phyloP scores from a whole-genome alignment of 805 yeast species.

The Kuraishia floccosa region DNA sequence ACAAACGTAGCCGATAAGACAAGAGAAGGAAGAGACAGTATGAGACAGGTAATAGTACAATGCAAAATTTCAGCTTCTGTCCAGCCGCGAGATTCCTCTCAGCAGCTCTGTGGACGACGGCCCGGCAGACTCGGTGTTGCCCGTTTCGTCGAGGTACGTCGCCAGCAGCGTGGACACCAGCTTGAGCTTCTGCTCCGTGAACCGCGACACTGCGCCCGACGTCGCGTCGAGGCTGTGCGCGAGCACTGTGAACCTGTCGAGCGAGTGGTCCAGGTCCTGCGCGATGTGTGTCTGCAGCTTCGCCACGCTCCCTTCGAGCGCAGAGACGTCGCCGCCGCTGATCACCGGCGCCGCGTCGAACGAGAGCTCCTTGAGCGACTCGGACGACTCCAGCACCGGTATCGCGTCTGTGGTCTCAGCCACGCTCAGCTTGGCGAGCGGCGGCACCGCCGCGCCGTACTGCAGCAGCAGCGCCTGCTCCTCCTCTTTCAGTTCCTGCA shows the following conservation, averaged over 20 bases:
- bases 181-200: slow-evolving; percentile 11
- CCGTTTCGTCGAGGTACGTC: slow-evolving; percentile 7
- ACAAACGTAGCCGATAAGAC: too few species aligned
- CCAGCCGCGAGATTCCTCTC: slow-evolving; percentile 3
- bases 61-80: too few species aligned
- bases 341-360: too few species aligned
- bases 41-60: too few species aligned
- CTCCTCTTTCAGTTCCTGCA: slow-evolving; percentile 31
- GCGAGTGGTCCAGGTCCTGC: slow-evolving; percentile 5
- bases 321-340: not conserved
- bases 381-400: too few species aligned
- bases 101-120: not conserved
- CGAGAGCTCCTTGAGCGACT: too few species aligned
- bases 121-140: not conserved
- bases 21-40: too few species aligned
- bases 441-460: not conserved
- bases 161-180: slow-evolving; percentile 10
- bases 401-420: too few species aligned
- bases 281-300: not conserved
- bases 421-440: not conserved
- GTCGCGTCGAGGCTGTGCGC: slow-evolving; percentile 15
- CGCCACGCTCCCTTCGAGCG: not conserved
- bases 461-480: slow-evolving; percentile 28
- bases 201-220: slow-evolving; percentile 8
- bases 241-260: slow-evolving; percentile 26